Percentiles rank a stretch among this genome's conserved stretches.
phyloP scores from a whole-genome alignment of 2,329 filamentous ascomycete species.

The Metarhizium brunneum region DNA sequence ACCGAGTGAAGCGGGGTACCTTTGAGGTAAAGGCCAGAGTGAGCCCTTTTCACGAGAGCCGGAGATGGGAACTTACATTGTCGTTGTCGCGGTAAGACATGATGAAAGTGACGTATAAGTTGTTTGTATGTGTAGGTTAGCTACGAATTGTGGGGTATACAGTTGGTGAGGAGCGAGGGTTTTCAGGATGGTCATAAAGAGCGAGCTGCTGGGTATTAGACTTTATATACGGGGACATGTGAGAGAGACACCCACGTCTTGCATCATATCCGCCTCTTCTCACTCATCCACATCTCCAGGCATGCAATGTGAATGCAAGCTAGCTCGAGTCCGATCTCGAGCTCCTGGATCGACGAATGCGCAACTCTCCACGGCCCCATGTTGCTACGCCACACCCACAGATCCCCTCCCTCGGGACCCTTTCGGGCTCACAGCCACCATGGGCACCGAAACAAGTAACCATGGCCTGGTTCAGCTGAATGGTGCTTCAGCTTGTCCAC shows the following conservation, averaged over 20 bases:
- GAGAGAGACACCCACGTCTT: background rate
- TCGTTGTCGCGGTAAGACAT: constrained; percentile 41
- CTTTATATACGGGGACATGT: background rate
- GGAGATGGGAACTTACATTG: constrained; percentile 17
- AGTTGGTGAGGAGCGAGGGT: background rate
- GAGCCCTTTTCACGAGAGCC: background rate
- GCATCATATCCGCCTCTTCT: background rate
- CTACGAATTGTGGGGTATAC: no score
- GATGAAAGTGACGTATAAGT: constrained; percentile 10
- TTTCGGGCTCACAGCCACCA: constrained; percentile 5
- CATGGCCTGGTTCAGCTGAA: constrained; percentile 7
- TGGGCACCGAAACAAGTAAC: constrained; percentile 1
- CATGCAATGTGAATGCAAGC: background rate
- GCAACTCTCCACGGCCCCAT: background rate
- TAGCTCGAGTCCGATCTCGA: constrained; percentile 1
- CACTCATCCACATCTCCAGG: background rate
- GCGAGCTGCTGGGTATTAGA: background rate
- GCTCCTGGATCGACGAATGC: constrained; percentile 1
- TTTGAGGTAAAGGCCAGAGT: background rate
- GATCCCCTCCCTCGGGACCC: background rate
- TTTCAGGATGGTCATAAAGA: background rate
- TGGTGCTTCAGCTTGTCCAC: constrained; percentile 5
- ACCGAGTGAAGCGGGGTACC: background rate
- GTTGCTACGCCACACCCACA: constrained; percentile 1
- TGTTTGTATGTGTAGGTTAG: background rate